Evolutionary conservation across 2,329 filamentous ascomycete genomes (phyloP), one percentile per base, ranked within the genome.

Genomic region (Aspergillus proliferans): DNA sequence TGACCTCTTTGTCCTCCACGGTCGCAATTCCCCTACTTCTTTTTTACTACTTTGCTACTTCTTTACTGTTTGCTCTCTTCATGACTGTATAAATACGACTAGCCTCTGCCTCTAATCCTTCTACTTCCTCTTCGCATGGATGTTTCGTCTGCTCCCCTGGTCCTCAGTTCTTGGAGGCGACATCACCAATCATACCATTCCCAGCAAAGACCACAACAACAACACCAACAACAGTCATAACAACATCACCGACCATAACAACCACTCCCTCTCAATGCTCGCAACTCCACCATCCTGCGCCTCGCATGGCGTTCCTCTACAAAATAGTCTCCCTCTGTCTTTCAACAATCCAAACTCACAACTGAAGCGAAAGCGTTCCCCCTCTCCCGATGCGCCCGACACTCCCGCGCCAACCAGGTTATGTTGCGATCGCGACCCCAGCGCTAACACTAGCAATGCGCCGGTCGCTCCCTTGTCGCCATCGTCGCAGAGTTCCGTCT

Each of bases 331-430:
- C 34, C 51, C 64, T 36, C 52, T 65, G 28, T 75, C 72, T 55
- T 21, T 7, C 18, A 21, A 8, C 18, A 30, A 30, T 5, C 12
- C 38, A 7, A 40, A 40, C 5, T 21, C 38, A 8, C 75, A 76
- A 58, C 67, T 81, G 61, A 84, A 84, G 73, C 76, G 81, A 53
- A 83, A 83, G 66, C 72, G 76, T 48, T 74, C 74, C 28, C 72
- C 74, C 53, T 80, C 75, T 54, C 67, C 71, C 41, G 74, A 75
- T 57, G 64, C 61, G 19, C 54, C 54, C 34, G 62, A 66, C 44
- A 61, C 62, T 26, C 65, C 62, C 15, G 52, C 57, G 30, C 51
- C 63, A 34, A 63, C 63, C 34, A 66, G 64, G 51, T 43, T 60
- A 30, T 68, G 71, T 49, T 57, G 56, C 18, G 67, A 70, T 26